Base-by-base conservation (phyloP, 23 red algal species). In the Agarophyton chilense region DNA sequence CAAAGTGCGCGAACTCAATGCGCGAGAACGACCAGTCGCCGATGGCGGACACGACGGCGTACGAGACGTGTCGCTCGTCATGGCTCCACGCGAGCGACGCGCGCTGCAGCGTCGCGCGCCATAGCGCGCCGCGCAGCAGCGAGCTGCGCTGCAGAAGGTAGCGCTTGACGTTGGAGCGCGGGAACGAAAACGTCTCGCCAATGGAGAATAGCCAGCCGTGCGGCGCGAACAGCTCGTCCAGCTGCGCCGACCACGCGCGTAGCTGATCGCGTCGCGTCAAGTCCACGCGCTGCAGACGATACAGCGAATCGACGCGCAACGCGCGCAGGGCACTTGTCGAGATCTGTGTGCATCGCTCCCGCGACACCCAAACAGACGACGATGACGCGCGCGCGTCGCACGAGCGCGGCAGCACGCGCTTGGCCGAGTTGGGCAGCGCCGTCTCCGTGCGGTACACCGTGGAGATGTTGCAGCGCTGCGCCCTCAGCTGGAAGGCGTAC, bases 401-500 rank as follows among this genome's bases (percentile, higher is more conserved):
- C 13, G 80, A 51, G 57, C 62, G 67, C 12, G 36, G 39, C 55
- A 84, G 21, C 33, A 55, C 26, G 14, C 16, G 12, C 24, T 41
- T 72, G 22, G 28, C 51, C 8, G 42, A 72, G 31, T 68, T 72
- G 18, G 82, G 82, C 22, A 87, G 33, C 11, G 43, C 46, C 0
- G 74, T 44, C 16, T 42, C 43, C 5, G 14, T 35, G 10, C 49
- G 82, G 34, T 52, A 75, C 7, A 87, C 16, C 14, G n/a, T 25
- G 11, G 47, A 38, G 21, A 87, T 31, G 42, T 87, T 87, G 46
- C 82, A 87, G 4, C 35, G 45, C 9, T 18, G 26, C 18, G 33
- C 38, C 57, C 82, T 72, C 26, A 87, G 47, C 31, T 87, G 82
- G 33, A 87, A 87, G 7, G 62, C 82, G 24, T 55, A 87, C 32